phyloP scores from a whole-genome alignment of 164 flowering plant genomes.

The Chloranthus sessilifolius region DNA sequence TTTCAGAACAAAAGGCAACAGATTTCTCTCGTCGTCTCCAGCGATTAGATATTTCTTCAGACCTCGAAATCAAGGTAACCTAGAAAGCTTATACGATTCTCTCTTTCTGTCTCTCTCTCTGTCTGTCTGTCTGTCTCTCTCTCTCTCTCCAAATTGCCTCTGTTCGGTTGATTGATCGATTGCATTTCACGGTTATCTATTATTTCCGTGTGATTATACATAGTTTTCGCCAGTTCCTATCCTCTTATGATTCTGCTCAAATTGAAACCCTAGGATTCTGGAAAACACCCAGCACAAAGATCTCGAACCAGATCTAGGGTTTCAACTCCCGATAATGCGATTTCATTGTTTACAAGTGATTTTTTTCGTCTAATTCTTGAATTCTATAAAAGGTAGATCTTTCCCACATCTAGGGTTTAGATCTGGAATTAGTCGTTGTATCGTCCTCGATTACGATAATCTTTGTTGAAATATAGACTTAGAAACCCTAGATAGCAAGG shows the following conservation, averaged over 20 bases:
- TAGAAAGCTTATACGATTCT: too few relatives aligned
- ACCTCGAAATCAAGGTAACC: too few relatives aligned
- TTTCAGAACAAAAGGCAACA: too few relatives aligned
- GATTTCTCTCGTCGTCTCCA: too few relatives aligned
- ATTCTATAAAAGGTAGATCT: neutral
- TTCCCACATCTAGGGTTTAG: neutral
- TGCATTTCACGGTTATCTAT: too few relatives aligned
- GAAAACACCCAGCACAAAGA: neutral
- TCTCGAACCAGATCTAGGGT: constrained; percentile 6
- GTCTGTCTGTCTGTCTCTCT: too few relatives aligned
- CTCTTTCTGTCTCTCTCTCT: too few relatives aligned
- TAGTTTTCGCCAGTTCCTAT: too few relatives aligned
- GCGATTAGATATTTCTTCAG: too few relatives aligned
- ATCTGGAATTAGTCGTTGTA: neutral
- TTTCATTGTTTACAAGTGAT: neutral
- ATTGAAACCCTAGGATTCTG: neutral
- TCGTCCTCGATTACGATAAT: neutral
- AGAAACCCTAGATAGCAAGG: neutral
- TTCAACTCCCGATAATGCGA: neutral
- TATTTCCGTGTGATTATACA: too few relatives aligned
- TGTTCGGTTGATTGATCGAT: too few relatives aligned
- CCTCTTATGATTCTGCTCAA: neutral
- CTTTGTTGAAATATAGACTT: neutral
- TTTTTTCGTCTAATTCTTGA: neutral
- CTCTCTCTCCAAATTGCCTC: too few relatives aligned